Evolutionary conservation across 257 asterid species (phyloP).

Genomic region (Jacaranda mimosifolia): DNA sequence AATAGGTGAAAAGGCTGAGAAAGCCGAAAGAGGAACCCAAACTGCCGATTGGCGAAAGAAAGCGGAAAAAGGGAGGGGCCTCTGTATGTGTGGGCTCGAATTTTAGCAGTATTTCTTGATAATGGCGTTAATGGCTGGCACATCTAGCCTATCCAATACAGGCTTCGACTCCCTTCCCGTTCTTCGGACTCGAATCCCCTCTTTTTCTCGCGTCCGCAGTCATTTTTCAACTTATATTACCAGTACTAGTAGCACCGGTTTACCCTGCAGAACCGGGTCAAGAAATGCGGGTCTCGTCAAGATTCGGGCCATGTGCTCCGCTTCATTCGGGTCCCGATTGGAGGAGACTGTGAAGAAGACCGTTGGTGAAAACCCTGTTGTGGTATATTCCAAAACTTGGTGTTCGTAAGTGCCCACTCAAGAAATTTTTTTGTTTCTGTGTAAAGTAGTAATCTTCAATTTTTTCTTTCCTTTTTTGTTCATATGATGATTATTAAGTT

Average conservation of each 20-base stretch:
- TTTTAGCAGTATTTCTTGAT: neutral
- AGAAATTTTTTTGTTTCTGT: neutral
- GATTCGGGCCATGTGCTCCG: constrained; percentile 71
- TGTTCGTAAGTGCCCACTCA: constrained; percentile 72
- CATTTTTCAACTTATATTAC: constrained; percentile 20
- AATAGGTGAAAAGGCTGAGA: neutral
- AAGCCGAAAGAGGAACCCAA: neutral
- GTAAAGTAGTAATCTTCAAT: neutral
- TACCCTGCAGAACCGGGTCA: constrained; percentile 35
- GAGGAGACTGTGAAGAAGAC: constrained; percentile 72
- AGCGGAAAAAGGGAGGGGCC: neutral
- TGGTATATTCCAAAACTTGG: constrained; percentile 93
- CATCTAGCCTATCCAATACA: constrained; percentile 41
- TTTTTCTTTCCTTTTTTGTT: neutral
- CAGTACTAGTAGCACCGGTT: constrained; percentile 10
- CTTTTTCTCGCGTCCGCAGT: constrained; percentile 25
- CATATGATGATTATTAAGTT: neutral
- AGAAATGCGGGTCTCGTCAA: constrained; percentile 38
- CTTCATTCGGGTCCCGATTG: constrained; percentile 62
- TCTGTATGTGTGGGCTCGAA: neutral
- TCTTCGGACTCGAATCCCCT: constrained; percentile 31
- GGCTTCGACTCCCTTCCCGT: constrained; percentile 41
- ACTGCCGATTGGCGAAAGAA: neutral
- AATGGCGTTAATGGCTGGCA: constrained; percentile 54
- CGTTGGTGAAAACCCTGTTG: constrained; percentile 73